These are phyloP conservation scores for Blastobotrys ciferrii DNA, from an alignment of 1,139 yeast species.

Conservation along the genomic window DNA sequence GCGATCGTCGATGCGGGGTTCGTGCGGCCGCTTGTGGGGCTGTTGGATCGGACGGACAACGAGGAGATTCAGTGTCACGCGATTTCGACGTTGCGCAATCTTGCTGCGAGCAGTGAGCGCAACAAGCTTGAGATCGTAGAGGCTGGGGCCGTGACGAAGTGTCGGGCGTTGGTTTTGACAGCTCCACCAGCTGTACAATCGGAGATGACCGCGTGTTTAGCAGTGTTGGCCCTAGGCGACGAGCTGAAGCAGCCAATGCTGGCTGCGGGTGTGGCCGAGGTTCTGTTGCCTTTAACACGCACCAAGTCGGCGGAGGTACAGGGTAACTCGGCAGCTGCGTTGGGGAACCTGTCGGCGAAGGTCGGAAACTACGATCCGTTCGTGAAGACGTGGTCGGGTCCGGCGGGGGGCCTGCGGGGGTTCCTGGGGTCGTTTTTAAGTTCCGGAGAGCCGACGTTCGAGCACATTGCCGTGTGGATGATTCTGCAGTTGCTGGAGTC, in stretches of 20 bases:
- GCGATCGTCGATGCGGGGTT: conserved; percentile 95
- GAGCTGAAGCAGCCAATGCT: conserved; percentile 85
- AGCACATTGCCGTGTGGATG: conserved; percentile 98
- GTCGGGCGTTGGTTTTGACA: conserved; percentile 78
- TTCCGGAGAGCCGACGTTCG: conserved; percentile 91
- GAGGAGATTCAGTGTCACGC: conserved; percentile 98
- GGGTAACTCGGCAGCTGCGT: conserved; percentile 97
- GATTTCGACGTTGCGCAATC: conserved; percentile 88
- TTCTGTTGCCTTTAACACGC: conserved; percentile 84
- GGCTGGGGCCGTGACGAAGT: conserved; percentile 93
- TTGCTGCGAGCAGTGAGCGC: conserved; percentile 93
- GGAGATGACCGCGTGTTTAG: conserved; percentile 96
- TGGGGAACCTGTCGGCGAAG: conserved; percentile 91
- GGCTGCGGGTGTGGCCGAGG: conserved; percentile 82
- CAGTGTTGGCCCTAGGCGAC: conserved; percentile 93
- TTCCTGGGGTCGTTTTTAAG: conserved; percentile 78
- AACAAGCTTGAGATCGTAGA: conserved; percentile 88
- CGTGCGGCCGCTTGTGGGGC: conserved; percentile 79
- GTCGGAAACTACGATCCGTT: conserved; percentile 80
- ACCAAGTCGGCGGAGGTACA: conserved; percentile 92
- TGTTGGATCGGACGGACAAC: conserved; percentile 80
- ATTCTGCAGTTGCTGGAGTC: conserved; percentile 89
- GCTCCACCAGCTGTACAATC: conserved; percentile 90
- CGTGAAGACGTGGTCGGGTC: conserved; percentile 73
- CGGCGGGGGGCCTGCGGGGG: conserved; percentile 82